These are phyloP conservation scores for Globisporangium polare DNA, from an alignment of 352 stramenopile species.

Conservation along the genomic window DNA sequence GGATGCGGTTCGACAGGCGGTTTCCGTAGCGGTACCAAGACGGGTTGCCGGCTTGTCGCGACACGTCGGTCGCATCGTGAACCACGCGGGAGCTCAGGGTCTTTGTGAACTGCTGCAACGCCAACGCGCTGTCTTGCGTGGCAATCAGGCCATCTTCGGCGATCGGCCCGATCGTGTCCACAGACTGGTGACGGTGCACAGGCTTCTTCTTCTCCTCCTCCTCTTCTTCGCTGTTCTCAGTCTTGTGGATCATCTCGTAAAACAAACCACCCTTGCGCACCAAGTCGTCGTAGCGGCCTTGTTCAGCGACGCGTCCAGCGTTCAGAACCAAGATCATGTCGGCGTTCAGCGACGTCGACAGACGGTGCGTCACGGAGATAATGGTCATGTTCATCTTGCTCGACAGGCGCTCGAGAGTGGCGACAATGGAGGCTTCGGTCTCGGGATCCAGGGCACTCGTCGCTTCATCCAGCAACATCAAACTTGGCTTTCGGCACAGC, in stretches of 20 bases:
- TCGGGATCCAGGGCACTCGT: slow-evolving; percentile 85
- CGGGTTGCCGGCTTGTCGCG: slow-evolving; percentile 35
- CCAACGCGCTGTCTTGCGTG: slow-evolving; percentile 58
- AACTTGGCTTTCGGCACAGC: slow-evolving; percentile 71
- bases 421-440: slow-evolving; percentile 82
- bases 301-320: slow-evolving; percentile 67
- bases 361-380: slow-evolving; percentile 86
- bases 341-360: slow-evolving; percentile 75
- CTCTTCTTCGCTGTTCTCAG: slow-evolving; percentile 46
- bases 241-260: slow-evolving; percentile 85
- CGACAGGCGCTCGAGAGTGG: slow-evolving; percentile 73
- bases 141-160: slow-evolving; percentile 34
- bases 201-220: slow-evolving; percentile 33
- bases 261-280: slow-evolving; percentile 71
- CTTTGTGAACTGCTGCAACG: slow-evolving; percentile 84
- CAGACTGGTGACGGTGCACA: slow-evolving; percentile 18
- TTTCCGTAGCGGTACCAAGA: slow-evolving; percentile 81
- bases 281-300: slow-evolving; percentile 71
- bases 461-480: slow-evolving; percentile 82
- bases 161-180: slow-evolving; percentile 39
- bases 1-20: slow-evolving; percentile 56
- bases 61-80: slow-evolving; percentile 43
- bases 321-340: slow-evolving; percentile 84
- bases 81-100: slow-evolving; percentile 70
- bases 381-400: slow-evolving; percentile 89